Percentiles rank a stretch among this genome's conserved stretches.
phyloP scores from a whole-genome alignment of 2,329 filamentous ascomycete species.

The Nigrospora osmanthi region DNA sequence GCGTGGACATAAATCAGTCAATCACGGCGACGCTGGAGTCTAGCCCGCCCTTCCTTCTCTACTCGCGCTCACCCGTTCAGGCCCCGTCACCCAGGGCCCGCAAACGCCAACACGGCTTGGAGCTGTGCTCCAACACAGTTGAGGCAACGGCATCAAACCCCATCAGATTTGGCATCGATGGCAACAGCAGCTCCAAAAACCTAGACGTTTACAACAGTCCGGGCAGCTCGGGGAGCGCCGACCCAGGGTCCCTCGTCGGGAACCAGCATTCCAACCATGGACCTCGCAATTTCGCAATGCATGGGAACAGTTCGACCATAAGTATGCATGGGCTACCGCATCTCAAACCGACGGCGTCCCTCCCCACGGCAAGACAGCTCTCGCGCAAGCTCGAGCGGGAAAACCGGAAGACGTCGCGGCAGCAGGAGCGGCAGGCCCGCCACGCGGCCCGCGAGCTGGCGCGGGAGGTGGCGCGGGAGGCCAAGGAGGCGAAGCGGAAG shows the following conservation, averaged over 20 bases:
- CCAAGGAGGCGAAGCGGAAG: neutral
- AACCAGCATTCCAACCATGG: neutral
- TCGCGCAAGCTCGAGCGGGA: slow-evolving; percentile 6
- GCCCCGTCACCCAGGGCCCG: neutral
- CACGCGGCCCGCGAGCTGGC: neutral
- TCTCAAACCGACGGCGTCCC: neutral
- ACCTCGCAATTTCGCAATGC: neutral
- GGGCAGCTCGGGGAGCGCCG: neutral
- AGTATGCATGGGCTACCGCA: neutral
- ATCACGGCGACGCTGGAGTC: neutral
- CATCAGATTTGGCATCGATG: neutral
- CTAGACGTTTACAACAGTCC: neutral
- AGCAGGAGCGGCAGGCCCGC: neutral
- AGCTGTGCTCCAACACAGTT: neutral
- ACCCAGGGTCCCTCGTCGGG: neutral
- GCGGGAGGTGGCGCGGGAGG: neutral
- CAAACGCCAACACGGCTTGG: neutral
- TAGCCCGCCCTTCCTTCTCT: neutral
- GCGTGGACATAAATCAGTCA: slow-evolving; percentile 7
- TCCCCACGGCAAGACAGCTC: neutral
- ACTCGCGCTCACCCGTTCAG: neutral
- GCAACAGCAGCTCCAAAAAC: neutral
- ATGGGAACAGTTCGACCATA: neutral
- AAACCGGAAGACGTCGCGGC: slow-evolving; percentile 6
- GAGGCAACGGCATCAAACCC: neutral